Base-by-base conservation (phyloP, 495 filamentous ascomycete species). In the Copromyces sp. region DNA sequence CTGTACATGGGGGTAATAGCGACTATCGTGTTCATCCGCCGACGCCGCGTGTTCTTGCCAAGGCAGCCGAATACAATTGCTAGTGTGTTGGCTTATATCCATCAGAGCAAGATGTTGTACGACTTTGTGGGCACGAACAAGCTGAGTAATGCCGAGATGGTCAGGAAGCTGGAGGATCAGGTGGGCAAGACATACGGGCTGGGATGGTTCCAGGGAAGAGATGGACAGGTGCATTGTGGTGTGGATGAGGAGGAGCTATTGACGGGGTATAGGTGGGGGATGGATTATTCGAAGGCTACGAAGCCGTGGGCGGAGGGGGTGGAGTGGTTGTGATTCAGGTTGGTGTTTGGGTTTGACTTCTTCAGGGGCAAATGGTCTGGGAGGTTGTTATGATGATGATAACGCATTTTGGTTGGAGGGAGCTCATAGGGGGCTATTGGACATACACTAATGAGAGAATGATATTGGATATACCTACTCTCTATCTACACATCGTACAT, bases 11-110 rank as follows among this genome's bases (percentile, higher is more conserved):
- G 82, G 53, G 71, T 84, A 38, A 86, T 89, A 7, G 86, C 89
- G 17, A 70, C 71, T 3, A 53, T 87, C 9, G 88, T 90, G 16
- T 87, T 89, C 71, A 14, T 82, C 11, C 82, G 84, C 5, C 86
- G 91, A 2, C 82, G 88, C 1, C 84, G 88, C 41, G 81, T 90
- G 2, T 92, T 93, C 78, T 81, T 93, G 14, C 91, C 91, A 8
- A 85, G 91, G 3, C 90, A 92, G 81, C 90, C 90, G 3, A 90
- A 87, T 39, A 92, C 91, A 11, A 92, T 93, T 71, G 89, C 89
- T 37, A 88, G 86, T 45, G 87, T 93, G 41, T 83, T 93, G 68
- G 91, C 90, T 11, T 93, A 89, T 77, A 89, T 93, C 69, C 88
- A 93, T 76, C 90, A 92, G 73, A 87, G 83, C 76, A 91, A 90